phyloP scores from a whole-genome alignment of 208 protist species.

The Trichomonas vaginalis region DNA sequence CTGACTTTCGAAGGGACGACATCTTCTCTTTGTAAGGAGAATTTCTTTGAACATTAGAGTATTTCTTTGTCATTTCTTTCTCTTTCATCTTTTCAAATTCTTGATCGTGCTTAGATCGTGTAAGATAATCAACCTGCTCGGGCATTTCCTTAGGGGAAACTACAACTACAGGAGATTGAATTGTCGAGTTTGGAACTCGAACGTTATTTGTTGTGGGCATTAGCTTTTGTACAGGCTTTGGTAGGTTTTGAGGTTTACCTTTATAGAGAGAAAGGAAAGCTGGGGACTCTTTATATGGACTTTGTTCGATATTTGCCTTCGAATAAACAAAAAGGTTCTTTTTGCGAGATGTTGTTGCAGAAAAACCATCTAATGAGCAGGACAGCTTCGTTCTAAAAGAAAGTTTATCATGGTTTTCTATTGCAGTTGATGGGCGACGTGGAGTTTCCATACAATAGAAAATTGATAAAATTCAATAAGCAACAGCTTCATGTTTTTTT shows the following conservation, averaged over 20 bases:
- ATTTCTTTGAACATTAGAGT: background rate
- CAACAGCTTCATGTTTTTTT: too few species aligned
- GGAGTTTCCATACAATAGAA: background rate
- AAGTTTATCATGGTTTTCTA: background rate
- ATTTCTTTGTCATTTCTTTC: background rate
- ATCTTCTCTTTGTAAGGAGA: background rate
- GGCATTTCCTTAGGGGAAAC: background rate
- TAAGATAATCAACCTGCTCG: background rate
- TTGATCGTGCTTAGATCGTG: background rate
- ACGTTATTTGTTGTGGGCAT: background rate
- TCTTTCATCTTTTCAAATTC: background rate
- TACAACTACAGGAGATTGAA: background rate
- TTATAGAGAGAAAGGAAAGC: background rate
- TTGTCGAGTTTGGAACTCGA: background rate
- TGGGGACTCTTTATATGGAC: background rate
- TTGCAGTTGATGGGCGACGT: background rate
- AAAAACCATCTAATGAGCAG: background rate
- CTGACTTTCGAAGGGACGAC: background rate
- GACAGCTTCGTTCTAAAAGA: background rate
- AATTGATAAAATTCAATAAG: too few species aligned
- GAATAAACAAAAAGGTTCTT: background rate
- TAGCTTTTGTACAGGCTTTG: background rate
- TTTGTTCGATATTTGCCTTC: background rate
- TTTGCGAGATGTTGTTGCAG: background rate
- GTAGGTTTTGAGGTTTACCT: background rate